Conservation (phyloP, 2,329 filamentous ascomycete species). For the Sclerotinia nivalis region DNA sequence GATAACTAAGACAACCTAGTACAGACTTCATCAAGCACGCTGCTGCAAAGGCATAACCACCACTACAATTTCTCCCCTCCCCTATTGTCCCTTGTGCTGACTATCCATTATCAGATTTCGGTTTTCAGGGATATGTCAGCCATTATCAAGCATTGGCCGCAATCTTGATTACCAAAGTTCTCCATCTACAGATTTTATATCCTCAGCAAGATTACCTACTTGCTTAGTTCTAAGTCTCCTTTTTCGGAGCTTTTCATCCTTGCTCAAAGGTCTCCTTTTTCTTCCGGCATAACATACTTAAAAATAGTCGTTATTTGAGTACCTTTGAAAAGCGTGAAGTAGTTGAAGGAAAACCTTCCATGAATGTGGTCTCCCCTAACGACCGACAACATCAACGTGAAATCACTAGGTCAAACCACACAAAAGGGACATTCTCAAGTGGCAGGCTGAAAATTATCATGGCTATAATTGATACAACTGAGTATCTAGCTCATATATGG, state of each 20-base stretch:
- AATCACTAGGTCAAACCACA: background rate
- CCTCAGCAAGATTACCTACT: background rate
- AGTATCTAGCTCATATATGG: background rate
- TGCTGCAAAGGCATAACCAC: background rate
- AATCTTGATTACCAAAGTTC: background rate
- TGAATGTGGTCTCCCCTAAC: background rate
- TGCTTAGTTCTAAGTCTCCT: background rate
- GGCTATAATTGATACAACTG: background rate
- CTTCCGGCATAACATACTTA: background rate
- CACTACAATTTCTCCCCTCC: background rate
- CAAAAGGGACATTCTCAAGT: background rate
- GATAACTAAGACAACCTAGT: background rate
- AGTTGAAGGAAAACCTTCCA: background rate
- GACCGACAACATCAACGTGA: background rate
- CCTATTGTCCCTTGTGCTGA: too few relatives aligned
- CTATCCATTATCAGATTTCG: background rate
- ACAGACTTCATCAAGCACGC: too few relatives aligned
- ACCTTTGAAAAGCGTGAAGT: fast-evolving
- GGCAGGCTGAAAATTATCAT: too few relatives aligned
- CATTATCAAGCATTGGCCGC: background rate
- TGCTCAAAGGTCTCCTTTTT: background rate
- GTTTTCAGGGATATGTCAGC: too few relatives aligned
- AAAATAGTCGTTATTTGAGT: background rate
- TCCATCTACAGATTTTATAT: background rate
- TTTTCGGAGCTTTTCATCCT: background rate